Evolutionary conservation across 257 asterid species (phyloP).

Genomic region (Plectranthus barbatus): DNA sequence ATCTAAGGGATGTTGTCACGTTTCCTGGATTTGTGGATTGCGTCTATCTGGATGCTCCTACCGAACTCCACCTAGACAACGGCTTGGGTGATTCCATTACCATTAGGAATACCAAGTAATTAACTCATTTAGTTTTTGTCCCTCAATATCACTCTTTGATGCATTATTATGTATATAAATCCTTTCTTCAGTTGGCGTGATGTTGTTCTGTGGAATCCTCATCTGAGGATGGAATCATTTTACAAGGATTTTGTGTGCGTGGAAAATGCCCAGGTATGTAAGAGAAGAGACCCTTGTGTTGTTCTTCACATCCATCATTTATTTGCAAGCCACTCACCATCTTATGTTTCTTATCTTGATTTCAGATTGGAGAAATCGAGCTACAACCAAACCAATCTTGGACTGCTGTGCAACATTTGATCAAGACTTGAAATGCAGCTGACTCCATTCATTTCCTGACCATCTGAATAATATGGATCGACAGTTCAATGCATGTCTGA

Average conservation of each 20-base stretch:
- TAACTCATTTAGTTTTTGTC: background rate
- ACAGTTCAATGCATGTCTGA: too few species aligned
- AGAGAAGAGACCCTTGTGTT: background rate
- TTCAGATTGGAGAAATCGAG: conserved; percentile 67
- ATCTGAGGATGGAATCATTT: conserved; percentile 73
- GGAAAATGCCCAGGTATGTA: conserved; percentile 85
- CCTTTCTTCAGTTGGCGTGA: conserved; percentile 70
- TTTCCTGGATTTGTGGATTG: conserved; percentile 98
- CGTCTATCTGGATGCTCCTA: conserved; percentile 81
- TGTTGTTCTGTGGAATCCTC: conserved; percentile 90
- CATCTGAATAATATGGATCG: too few species aligned
- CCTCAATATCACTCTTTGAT: background rate
- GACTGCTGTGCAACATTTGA: conserved; percentile 67
- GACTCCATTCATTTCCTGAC: background rate
- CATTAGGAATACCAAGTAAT: conserved; percentile 76
- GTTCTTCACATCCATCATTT: too few species aligned
- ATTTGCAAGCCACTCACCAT: background rate
- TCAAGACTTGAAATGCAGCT: conserved; percentile 41
- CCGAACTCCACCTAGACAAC: conserved; percentile 60
- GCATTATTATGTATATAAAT: background rate
- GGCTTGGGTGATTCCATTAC: conserved; percentile 71
- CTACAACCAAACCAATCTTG: conserved; percentile 68
- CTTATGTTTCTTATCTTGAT: background rate
- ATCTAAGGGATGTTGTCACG: conserved; percentile 66
- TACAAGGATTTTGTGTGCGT: conserved; percentile 90